These are phyloP conservation scores for Sporisorium graminicola DNA, from an alignment of 1,284 basidiomycete species.

Conservation along the genomic window DNA sequence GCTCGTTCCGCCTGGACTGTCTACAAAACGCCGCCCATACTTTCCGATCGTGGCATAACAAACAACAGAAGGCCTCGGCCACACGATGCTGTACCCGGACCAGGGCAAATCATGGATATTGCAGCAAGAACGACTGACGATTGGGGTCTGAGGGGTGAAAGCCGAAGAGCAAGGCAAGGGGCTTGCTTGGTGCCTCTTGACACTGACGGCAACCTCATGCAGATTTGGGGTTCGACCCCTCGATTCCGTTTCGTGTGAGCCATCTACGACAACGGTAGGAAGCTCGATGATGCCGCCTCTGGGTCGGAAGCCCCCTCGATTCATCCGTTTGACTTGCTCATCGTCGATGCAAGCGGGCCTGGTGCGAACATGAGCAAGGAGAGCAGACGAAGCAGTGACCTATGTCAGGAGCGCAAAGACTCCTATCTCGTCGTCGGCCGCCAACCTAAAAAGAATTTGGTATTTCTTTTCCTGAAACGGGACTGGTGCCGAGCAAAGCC, in stretches of 20 bases:
- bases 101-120: no score
- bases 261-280: no score
- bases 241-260: background rate
- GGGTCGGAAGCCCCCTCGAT: background rate
- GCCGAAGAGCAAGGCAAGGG: constrained; percentile 3
- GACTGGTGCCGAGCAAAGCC: constrained; percentile 13
- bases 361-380: no score
- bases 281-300: background rate
- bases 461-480: background rate
- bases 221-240: constrained; percentile 6
- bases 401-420: no score
- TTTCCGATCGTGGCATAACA: no score
- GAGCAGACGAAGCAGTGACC: background rate
- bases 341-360: constrained; percentile 4
- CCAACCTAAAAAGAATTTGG: background rate
- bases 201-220: background rate
- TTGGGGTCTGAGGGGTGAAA: no score
- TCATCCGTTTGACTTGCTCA: no score
- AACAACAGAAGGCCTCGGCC: no score
- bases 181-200: background rate
- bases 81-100: no score
- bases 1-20: background rate
- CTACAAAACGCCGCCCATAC: background rate
- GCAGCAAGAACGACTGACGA: no score
- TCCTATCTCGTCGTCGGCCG: background rate